Conservation (phyloP, 352 stramenopile genomes). For the Hyaloperonospora brassicae region DNA sequence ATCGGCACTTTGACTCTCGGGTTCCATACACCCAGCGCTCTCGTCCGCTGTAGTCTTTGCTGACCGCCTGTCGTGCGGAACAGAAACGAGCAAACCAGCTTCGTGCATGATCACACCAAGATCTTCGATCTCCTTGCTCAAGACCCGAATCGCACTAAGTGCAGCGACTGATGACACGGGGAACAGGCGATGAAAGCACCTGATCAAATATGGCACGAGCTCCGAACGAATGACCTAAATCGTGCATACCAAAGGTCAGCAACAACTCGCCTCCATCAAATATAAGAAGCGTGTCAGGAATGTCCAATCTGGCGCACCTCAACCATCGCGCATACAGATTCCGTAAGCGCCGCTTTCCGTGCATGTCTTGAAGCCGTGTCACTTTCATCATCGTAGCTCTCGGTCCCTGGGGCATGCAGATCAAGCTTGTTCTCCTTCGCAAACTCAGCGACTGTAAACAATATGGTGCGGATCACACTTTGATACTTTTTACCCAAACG, state of each 20-base stretch:
- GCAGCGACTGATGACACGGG: constrained; percentile 24
- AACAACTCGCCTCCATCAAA: no score
- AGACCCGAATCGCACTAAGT: constrained; percentile 10
- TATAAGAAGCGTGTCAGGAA: not conserved
- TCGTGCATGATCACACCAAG: constrained; percentile 49
- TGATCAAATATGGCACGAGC: constrained; percentile 58
- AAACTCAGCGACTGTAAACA: constrained; percentile 53
- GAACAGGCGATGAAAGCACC: constrained; percentile 69
- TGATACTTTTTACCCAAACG: constrained; percentile 55
- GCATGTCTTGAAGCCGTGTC: constrained; percentile 10
- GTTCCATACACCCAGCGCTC: constrained; percentile 13
- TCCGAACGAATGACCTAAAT: constrained; percentile 44
- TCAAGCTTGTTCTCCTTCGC: constrained; percentile 43
- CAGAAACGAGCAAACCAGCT: constrained; percentile 22
- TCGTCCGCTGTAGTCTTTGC: constrained; percentile 24
- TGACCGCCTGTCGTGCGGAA: constrained; percentile 2
- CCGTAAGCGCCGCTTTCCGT: constrained; percentile 25
- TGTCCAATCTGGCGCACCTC: constrained; percentile 26
- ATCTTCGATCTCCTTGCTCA: constrained; percentile 23
- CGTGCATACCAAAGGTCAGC: not conserved
- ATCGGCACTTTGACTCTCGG: constrained; percentile 1
- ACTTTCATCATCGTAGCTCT: constrained; percentile 8
- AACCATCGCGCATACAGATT: constrained; percentile 47
- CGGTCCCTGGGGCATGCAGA: constrained; percentile 9
- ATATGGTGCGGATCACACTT: constrained; percentile 35